These are phyloP conservation scores for Rosellinia necatrix DNA, from an alignment of 2,329 filamentous ascomycete species.

Conservation along the genomic window DNA sequence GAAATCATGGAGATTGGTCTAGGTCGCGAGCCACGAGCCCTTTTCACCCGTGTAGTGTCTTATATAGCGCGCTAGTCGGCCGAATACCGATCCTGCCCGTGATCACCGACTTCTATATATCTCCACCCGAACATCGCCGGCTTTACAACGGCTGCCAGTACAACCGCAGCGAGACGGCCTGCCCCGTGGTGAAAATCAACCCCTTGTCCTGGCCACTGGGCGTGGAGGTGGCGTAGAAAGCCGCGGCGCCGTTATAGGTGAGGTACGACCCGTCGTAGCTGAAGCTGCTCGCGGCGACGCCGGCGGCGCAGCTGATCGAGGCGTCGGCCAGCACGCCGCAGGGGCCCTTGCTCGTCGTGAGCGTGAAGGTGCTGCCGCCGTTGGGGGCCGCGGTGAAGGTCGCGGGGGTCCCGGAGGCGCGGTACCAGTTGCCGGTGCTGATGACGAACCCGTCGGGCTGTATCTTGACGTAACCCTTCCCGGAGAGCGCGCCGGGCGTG, in stretches of 20 bases:
- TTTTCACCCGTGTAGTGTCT: no score
- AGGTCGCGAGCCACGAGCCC: no score
- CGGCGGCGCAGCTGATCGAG: conserved; percentile 23
- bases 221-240: conserved; percentile 21
- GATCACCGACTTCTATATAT: no score
- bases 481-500: conserved; percentile 47
- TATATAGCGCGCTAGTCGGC: no score
- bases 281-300: conserved; percentile 13
- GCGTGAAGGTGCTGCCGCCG: conserved; percentile 12
- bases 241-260: conserved; percentile 19
- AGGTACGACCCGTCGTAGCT: conserved; percentile 23
- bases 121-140: not conserved
- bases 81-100: not conserved
- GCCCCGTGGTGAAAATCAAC: conserved; percentile 13
- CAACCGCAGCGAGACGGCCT: conserved; percentile 22
- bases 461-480: conserved; percentile 64
- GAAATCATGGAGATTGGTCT: no score
- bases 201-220: conserved; percentile 24
- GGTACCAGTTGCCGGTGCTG: conserved; percentile 26
- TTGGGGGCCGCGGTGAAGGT: conserved; percentile 22
- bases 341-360: conserved; percentile 27
- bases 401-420: conserved; percentile 22
- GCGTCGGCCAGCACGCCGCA: conserved; percentile 20
- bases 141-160: conserved; percentile 26
- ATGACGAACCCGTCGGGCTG: conserved; percentile 23